Base-by-base conservation (phyloP, 257 asterid genomes). In the Solanum etuberosum region DNA sequence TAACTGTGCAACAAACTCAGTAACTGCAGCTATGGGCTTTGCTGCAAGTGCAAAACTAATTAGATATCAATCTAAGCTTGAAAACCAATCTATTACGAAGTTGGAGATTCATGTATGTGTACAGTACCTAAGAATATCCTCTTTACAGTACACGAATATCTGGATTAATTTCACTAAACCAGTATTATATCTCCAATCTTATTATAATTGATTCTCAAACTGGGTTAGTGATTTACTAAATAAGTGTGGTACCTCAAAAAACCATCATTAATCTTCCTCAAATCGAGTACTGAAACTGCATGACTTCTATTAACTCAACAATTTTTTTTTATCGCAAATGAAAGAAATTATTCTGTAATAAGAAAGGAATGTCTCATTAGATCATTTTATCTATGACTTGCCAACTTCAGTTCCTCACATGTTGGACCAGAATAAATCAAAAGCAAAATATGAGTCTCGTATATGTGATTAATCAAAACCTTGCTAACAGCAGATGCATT, bases 1-100 rank as follows among this genome's bases (percentile, higher is more conserved):
- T 77, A 97, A 88, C 89, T 93, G 98, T 67, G 99, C 98, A 76
- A 90, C 92, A 92, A 97, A 97, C 92, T 93, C 98, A 23, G 94
- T 90, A 21, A 95, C 98, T 10, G 98, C 95, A 85, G 72, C 88
- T 89, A 95, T 54, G 38, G 98, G 96, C 5, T 90, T 93, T 43
- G 89, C 99, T 97, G 98, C 92, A 89, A 78, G 88, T 37, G 83
- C 31, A 70, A 82, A 29, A 37, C 40, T 23, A 15, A 27, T 84
- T 35, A 84, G 86, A 38, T 15, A 83, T 59, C 48, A 43, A 35
- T 34, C 77, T 35, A 84, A 18, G 76, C 78, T 67, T 32, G 78
- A 73, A 59, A 29, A 21, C 40, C 27, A 4, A 38, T 15, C 42
- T 35, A 42, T 15, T 43, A 32, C 10, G 4, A 40, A 46, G 42